These are phyloP conservation scores for Nitzschia sp. DNA, from an alignment of 108 stramenopile species.

Conservation along the genomic window DNA sequence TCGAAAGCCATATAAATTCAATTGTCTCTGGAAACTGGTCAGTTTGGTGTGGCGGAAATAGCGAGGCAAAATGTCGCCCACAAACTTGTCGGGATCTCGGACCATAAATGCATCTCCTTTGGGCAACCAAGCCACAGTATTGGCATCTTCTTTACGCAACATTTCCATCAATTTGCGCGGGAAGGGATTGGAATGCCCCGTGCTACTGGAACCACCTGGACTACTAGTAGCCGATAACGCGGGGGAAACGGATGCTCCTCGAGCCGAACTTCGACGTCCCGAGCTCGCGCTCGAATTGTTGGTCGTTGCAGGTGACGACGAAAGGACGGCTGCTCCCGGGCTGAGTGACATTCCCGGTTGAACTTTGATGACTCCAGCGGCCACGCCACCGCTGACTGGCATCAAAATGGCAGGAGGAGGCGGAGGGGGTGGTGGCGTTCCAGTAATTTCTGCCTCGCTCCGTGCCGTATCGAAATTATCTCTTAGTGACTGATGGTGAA, in stretches of 20 bases:
- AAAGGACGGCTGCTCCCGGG: not conserved
- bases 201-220: conserved; percentile 29
- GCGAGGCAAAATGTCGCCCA: conserved; percentile 70
- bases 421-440: not conserved
- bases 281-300: conserved; percentile 14
- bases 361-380: conserved; percentile 49
- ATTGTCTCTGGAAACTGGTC: conserved; percentile 88
- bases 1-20: conserved; percentile 89
- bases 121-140: conserved; percentile 81
- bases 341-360: conserved; percentile 27
- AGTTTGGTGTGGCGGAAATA: conserved; percentile 94
- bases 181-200: conserved; percentile 85
- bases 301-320: conserved; percentile 3
- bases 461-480: conserved; percentile 35
- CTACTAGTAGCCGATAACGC: conserved; percentile 37
- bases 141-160: conserved; percentile 80
- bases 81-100: conserved; percentile 82
- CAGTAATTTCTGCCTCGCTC: not conserved
- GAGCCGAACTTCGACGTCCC: conserved; percentile 8
- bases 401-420: conserved; percentile 38
- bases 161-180: conserved; percentile 92
- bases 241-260: conserved; percentile 35
- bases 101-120: conserved; percentile 89
- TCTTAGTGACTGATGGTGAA: conserved; percentile 30
- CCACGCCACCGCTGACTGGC: conserved; percentile 41